Evolutionary conservation across 148 eudicot species (phyloP), one percentile per base, ranked within the genome.

Genomic region (Nyssa sinensis): DNA sequence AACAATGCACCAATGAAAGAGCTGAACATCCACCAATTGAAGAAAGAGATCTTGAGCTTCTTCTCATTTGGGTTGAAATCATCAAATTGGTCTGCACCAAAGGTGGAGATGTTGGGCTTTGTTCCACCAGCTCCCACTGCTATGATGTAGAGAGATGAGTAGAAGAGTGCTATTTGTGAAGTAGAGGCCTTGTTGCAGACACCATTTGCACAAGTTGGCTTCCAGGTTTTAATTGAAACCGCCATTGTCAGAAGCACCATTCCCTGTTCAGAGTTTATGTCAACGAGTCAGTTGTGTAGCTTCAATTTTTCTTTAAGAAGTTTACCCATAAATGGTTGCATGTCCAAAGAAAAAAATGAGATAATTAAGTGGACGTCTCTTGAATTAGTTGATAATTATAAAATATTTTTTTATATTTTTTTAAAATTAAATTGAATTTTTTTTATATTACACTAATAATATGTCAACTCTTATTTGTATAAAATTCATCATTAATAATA

Each of bases 21-120:
- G 73, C 94, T 84, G 61, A 93, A 93, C 91, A 91, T 86, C 98
- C 98, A 93, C 98, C 98, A 93, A 64, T 93, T 93, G 87, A 93
- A 93, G 82, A 93, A 93, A 2, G 98, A 93, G n/a, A 71, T 88
- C 74, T 91, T 93, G 41, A 91, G 86, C 66, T 78, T 66, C 70
- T 88, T 91, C 71, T 93, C 98, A 16, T 71, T 64, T 3, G 93
- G 86, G 58, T 89, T 73, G 11, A 84, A 78, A 23, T 89, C 94
- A 65, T 93, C 97, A 66, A 93, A 93, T 64, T 93, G 98, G 80
- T 93, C 97, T 0, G 97, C 98, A 11, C 98, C 98, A 47, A 93
- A 89, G 17, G 98, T 93, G 39, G 98, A 93, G 17, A 93, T 93
- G 78, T 91, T 91, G 6, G 98, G 96, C 77, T 93, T 93, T 10